A percentile compares a stretch with the other conserved stretches of the same genome.
These are phyloP conservation scores for Backusella tarrabulga DNA, from an alignment of 192 early-diverging fungal genomes.

Conservation along the genomic window DNA sequence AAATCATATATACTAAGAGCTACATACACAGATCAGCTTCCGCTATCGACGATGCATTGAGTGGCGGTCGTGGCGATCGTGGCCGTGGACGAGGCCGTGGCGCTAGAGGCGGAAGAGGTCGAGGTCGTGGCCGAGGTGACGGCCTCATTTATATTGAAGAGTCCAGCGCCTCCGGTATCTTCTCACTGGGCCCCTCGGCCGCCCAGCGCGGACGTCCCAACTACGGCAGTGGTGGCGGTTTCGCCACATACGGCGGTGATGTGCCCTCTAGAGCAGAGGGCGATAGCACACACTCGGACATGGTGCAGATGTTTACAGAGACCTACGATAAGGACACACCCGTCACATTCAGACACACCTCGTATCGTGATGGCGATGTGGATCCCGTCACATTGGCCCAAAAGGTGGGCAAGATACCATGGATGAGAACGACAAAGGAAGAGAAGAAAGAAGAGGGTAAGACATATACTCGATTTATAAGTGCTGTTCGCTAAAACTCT, in stretches of 20 bases:
- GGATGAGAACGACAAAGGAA: constrained; percentile 2
- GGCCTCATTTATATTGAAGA: constrained; percentile 17
- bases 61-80: constrained; percentile 24
- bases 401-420: constrained; percentile 6
- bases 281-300: constrained; percentile 22
- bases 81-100: constrained; percentile 49
- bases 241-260: constrained; percentile 23
- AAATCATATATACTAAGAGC: background rate
- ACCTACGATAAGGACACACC: background rate
- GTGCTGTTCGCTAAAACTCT: too few species aligned
- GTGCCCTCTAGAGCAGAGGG: background rate
- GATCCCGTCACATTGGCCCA: constrained; percentile 21
- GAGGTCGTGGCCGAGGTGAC: constrained; percentile 40
- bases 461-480: background rate
- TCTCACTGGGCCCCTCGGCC: constrained; percentile 48
- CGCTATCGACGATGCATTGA: constrained; percentile 10
- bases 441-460: background rate
- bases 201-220: background rate
- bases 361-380: constrained; percentile 20
- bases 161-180: constrained; percentile 48
- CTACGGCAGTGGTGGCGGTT: constrained; percentile 10
- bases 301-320: constrained; percentile 12
- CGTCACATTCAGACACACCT: constrained; percentile 14
- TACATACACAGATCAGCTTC: constrained; percentile 8
- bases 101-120: constrained; percentile 9